Evolutionary conservation across 2,329 filamentous ascomycete genomes (phyloP).

Genomic region (Polychaeton citri): DNA sequence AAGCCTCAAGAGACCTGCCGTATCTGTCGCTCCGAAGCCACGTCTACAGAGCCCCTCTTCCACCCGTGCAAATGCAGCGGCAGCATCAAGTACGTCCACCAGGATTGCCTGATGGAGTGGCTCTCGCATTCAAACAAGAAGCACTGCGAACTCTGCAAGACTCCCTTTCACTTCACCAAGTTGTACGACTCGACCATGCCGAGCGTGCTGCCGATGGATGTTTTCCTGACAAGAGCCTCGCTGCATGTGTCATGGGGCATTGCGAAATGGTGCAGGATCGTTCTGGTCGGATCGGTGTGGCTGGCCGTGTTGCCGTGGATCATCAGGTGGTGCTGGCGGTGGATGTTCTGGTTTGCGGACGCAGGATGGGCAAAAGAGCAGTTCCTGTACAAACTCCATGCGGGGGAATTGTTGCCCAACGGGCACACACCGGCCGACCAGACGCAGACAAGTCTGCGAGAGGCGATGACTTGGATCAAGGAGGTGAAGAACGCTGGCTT

Average conservation of each 20-base stretch:
- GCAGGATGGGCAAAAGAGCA: constrained; percentile 47
- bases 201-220: constrained; percentile 58
- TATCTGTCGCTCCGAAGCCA: constrained; percentile 86
- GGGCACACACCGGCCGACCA: constrained; percentile 1
- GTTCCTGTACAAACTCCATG: constrained; percentile 13
- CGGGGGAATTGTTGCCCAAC: constrained; percentile 2
- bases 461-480: not conserved
- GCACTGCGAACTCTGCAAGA: constrained; percentile 98
- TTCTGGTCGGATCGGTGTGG: constrained; percentile 78
- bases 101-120: constrained; percentile 98
- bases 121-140: constrained; percentile 98
- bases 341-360: constrained; percentile 89
- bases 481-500: not conserved
- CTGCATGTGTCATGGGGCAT: constrained; percentile 47
- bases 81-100: constrained; percentile 96
- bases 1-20: constrained; percentile 71
- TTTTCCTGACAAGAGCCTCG: constrained; percentile 69
- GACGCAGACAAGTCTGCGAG: not conserved
- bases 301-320: constrained; percentile 75
- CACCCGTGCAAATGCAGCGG: constrained; percentile 98
- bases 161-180: constrained; percentile 94
- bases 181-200: constrained; percentile 95
- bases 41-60: constrained; percentile 72
- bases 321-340: constrained; percentile 84
- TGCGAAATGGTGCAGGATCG: constrained; percentile 38